These are phyloP conservation scores for Ogataea allantospora DNA, from an alignment of 805 yeast species.

Conservation along the genomic window DNA sequence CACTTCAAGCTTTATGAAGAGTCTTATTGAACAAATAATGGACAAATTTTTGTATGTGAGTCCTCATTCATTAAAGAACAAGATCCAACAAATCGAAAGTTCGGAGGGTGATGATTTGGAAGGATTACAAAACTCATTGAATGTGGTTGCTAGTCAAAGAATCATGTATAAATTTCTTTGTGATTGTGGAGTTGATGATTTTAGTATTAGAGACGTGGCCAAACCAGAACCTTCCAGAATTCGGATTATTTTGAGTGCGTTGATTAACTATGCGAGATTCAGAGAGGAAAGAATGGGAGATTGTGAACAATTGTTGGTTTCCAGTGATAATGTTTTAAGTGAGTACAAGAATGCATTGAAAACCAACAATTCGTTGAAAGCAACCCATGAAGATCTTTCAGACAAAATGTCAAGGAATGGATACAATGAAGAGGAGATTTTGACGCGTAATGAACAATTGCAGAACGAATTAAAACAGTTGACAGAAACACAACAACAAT, in stretches of 20 bases:
- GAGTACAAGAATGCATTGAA: conserved; percentile 43
- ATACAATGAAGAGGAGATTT: conserved; percentile 41
- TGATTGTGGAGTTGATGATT: conserved; percentile 76
- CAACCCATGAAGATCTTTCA: conserved; percentile 22
- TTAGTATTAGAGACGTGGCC: conserved; percentile 67
- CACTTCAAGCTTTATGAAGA: conserved; percentile 32
- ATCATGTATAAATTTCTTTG: conserved; percentile 61
- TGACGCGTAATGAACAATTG: conserved; percentile 50
- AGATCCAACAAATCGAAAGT: conserved; percentile 25
- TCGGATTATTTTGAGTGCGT: conserved; percentile 70
- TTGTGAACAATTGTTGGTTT: conserved; percentile 58
- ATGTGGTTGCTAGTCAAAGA: conserved; percentile 55
- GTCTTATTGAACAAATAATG: conserved; percentile 35
- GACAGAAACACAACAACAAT: conserved; percentile 59
- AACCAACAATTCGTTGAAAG: conserved; percentile 39
- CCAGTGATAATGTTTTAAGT: conserved; percentile 50
- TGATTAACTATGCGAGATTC: conserved; percentile 81
- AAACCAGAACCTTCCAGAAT: conserved; percentile 74
- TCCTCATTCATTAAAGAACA: conserved; percentile 29
- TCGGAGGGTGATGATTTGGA: conserved; percentile 19
- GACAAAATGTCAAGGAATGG: conserved; percentile 24
- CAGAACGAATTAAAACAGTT: conserved; percentile 62
- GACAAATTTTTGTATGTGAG: conserved; percentile 35
- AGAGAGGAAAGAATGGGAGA: conserved; percentile 74
- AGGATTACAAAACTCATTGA: conserved; percentile 40